These are phyloP conservation scores for Platanus orientalis DNA, from an alignment of 164 flowering plant species.

Conservation along the genomic window DNA sequence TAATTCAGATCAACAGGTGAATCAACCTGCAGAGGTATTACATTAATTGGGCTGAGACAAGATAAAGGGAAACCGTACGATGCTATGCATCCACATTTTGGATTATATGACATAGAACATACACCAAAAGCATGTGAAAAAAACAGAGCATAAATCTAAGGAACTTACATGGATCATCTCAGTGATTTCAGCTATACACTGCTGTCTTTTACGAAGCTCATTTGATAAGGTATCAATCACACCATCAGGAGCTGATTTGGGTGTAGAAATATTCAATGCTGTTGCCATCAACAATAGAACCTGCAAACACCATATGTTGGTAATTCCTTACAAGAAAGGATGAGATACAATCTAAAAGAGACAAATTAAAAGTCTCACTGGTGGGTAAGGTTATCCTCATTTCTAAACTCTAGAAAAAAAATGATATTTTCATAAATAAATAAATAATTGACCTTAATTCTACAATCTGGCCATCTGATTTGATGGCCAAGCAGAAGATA, in stretches of 20 bases:
- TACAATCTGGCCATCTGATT: no score
- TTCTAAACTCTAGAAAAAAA: no score
- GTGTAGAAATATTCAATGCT: conserved; percentile 53
- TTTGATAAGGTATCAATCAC: conserved; percentile 30
- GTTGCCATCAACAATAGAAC: conserved; percentile 87
- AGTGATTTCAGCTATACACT: conserved; percentile 84
- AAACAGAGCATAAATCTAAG: conserved; percentile 7
- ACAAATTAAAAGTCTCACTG: no score
- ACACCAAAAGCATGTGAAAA: conserved; percentile 4
- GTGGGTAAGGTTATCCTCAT: no score
- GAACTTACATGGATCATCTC: conserved; percentile 96
- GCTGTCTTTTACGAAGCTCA: conserved; percentile 70
- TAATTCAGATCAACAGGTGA: no score
- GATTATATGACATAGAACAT: not conserved
- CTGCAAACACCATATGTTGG: conserved; percentile 35
- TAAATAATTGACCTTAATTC: no score
- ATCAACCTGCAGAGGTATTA: not conserved
- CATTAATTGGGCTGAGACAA: not conserved
- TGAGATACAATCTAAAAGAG: no score
- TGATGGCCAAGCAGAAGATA: no score
- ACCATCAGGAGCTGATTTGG: conserved; percentile 25
- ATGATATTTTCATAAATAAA: no score
- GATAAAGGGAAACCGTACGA: not conserved
- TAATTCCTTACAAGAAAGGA: not conserved
- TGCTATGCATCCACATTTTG: no score